These are phyloP conservation scores for Ochromonas danica DNA, from an alignment of 108 stramenopile genomes.

Conservation along the genomic window DNA sequence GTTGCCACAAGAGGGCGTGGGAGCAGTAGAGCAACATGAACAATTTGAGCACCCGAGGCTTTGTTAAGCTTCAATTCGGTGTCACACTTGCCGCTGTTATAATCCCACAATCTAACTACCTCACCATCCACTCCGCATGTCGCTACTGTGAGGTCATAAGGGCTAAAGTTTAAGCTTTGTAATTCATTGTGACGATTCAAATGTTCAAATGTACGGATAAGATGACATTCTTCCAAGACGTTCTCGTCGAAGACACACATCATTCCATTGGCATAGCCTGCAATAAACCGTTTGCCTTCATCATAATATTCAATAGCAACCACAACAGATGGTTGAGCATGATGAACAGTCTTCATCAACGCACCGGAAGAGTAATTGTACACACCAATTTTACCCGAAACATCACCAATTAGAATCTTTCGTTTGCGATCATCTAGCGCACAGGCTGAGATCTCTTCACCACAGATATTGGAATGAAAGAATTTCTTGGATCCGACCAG, in stretches of 20 bases:
- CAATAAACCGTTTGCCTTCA: slow-evolving; percentile 34
- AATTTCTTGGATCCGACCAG: neutral
- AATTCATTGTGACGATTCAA: slow-evolving; percentile 23
- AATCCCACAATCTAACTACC: neutral
- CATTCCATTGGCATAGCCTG: slow-evolving; percentile 41
- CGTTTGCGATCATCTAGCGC: slow-evolving; percentile 51
- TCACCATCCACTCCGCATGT: neutral
- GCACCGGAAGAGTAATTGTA: slow-evolving; percentile 59
- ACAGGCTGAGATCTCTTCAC: slow-evolving; percentile 43
- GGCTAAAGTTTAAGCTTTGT: neutral
- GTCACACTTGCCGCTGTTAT: slow-evolving; percentile 19
- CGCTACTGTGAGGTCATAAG: neutral
- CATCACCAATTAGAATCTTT: slow-evolving; percentile 53
- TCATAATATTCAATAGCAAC: slow-evolving; percentile 31
- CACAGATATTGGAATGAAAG: slow-evolving; percentile 27
- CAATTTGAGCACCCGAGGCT: slow-evolving; percentile 32
- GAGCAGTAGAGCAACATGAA: slow-evolving; percentile 36
- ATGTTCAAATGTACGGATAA: slow-evolving; percentile 27
- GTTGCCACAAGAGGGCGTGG: slow-evolving; percentile 47
- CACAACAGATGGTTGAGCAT: slow-evolving; percentile 46
- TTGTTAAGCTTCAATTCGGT: neutral
- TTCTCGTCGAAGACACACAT: slow-evolving; percentile 40
- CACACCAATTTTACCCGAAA: slow-evolving; percentile 42
- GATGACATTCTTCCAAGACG: slow-evolving; percentile 35
- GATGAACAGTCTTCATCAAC: slow-evolving; percentile 54